Evolutionary conservation across 345 rosid genomes (phyloP), one percentile per base, ranked within the genome.

Genomic region (Eucalyptus sp.): DNA sequence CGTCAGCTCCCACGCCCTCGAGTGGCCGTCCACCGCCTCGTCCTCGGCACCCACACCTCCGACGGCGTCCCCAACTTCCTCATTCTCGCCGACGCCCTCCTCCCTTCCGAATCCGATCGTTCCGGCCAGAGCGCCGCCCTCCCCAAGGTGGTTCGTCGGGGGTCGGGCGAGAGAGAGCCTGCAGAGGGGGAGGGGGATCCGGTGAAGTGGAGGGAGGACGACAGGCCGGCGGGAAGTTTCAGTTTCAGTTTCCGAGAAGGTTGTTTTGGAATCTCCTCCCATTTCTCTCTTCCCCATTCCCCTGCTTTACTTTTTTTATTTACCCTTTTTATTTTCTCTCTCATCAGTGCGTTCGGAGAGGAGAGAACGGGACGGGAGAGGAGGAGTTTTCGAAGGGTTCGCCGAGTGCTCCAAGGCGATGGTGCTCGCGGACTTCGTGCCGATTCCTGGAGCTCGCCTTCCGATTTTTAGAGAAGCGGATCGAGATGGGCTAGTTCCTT

Each of bases 41-140:
- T 97, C 29, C 93, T 97, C 31, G 96, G 99, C 4, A 97, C 98
- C 88, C 97, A 96, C 88, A 97, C 99, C 86, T 94, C 97, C 92
- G 97, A 96, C 81, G 96, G 91, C 71, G 88, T 91, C 66, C 94
- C 94, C n/a, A 96, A 97, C 89, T 96, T 90, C 87, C 96, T 98
- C 66, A 93, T 97, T 95, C 89, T 96, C 68, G 99, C 99, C 86
- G 96, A 96, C 44, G 96, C 91, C 5, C 88, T 95, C 79, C 92
- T 98, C 29, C 98, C 99, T 3, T 89, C 94, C 10, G 89, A 91
- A 4, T 90, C 96, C 7, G 96, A 93, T 86, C 86, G 93, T 24
- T n/a, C 37, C 49, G 71, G 29, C 41, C 17, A 46, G 20, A 31
- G 50, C 10, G 37, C 80, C 29, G 9, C 37, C 5, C 44, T 87